Evolutionary conservation across 768 basidiomycete genomes (phyloP).

Genomic region (Clathrus columnatus): DNA sequence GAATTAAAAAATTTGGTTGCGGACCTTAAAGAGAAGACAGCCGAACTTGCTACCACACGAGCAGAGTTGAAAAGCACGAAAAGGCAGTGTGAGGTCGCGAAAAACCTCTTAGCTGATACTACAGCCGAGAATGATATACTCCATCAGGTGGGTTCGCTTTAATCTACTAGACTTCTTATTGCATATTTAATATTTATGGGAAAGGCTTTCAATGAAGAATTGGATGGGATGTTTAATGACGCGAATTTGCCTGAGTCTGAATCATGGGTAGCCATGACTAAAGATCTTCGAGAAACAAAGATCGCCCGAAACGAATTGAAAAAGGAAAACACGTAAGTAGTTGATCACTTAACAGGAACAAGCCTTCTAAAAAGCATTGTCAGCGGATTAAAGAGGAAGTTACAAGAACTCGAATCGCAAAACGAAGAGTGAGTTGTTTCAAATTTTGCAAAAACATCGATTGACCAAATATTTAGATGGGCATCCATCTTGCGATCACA

Average conservation of each 20-base stretch:
- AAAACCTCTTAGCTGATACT: constrained; percentile 65
- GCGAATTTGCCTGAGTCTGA: constrained; percentile 73
- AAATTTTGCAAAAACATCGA: constrained; percentile 10
- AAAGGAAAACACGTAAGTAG: constrained; percentile 72
- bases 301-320: constrained; percentile 62
- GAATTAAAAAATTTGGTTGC: constrained; percentile 41
- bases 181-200: background rate
- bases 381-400: constrained; percentile 60
- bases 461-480: constrained; percentile 42
- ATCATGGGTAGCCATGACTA: constrained; percentile 70
- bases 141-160: constrained; percentile 59
- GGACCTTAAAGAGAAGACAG: constrained; percentile 49
- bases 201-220: constrained; percentile 90
- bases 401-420: constrained; percentile 66
- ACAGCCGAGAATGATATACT: constrained; percentile 87
- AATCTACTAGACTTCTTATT: background rate
- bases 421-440: constrained; percentile 61
- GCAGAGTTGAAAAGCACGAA: constrained; percentile 60
- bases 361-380: constrained; percentile 8
- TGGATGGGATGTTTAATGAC: constrained; percentile 86
- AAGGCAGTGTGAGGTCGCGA: constrained; percentile 72
- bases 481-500: constrained; percentile 45
- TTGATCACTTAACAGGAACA: background rate
- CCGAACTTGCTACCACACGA: constrained; percentile 54
- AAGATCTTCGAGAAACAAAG: constrained; percentile 67